Percentiles rank a stretch among this genome's conserved stretches.
phyloP scores from a whole-genome alignment of 2,329 filamentous ascomycete genomes.

The Dothistroma pini region DNA sequence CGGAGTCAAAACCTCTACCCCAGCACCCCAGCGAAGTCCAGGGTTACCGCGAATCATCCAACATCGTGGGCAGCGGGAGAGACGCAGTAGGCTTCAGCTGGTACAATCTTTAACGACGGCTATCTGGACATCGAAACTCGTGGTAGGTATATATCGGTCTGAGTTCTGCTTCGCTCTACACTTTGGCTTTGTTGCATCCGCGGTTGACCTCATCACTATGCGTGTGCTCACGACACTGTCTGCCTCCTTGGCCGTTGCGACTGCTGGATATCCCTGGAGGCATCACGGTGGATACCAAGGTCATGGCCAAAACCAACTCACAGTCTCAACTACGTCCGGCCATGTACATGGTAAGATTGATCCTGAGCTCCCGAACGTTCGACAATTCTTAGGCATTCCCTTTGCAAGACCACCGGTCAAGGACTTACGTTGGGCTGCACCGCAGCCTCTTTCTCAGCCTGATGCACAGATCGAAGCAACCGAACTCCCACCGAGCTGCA shows the following conservation, averaged over 20 bases:
- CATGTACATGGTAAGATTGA: conserved; percentile 13
- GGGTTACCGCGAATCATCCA: no score
- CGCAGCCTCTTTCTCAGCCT: conserved; percentile 23
- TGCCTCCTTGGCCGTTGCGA: background rate
- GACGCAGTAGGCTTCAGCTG: background rate
- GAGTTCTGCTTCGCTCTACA: background rate
- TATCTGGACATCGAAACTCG: background rate
- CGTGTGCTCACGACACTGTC: background rate
- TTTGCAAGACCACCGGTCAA: conserved; percentile 37
- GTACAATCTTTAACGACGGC: background rate
- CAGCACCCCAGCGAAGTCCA: no score
- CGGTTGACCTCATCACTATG: background rate
- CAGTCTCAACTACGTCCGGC: conserved; percentile 10
- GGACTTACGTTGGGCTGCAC: conserved; percentile 33
- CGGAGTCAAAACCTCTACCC: no score
- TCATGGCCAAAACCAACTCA: background rate
- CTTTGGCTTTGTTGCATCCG: background rate
- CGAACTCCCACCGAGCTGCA: conserved; percentile 27
- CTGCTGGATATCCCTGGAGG: background rate
- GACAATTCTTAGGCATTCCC: conserved; percentile 37
- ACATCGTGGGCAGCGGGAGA: background rate
- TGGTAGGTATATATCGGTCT: background rate
- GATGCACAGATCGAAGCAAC: conserved; percentile 25
- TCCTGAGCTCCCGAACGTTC: conserved; percentile 12
- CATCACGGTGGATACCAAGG: background rate